Evolutionary conservation across 2,329 filamentous ascomycete genomes (phyloP).

Genomic region (Metarhizium sp.): DNA sequence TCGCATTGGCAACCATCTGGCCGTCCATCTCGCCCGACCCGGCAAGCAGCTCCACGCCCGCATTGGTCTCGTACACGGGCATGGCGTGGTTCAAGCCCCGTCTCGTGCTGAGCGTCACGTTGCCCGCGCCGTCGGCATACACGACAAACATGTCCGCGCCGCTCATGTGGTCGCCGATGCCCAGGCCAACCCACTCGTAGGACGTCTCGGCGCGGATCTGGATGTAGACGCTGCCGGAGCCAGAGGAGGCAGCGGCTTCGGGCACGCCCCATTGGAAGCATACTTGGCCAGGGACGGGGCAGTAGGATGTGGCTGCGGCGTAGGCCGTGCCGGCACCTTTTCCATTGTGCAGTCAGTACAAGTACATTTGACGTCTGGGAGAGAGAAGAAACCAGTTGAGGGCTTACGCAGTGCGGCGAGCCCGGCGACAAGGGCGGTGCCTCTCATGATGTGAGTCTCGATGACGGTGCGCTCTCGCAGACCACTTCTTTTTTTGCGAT

Average conservation of each 20-base stretch:
- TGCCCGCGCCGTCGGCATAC: conserved; percentile 47
- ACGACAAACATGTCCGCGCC: conserved; percentile 53
- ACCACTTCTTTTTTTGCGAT: too few species aligned
- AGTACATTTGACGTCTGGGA: background rate
- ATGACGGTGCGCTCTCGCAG: background rate
- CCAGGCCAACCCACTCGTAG: conserved; percentile 49
- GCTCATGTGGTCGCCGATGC: conserved; percentile 45
- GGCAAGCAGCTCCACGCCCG: conserved; percentile 41
- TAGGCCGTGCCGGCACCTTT: background rate
- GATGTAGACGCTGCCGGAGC: conserved; percentile 49
- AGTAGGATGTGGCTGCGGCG: conserved; percentile 24
- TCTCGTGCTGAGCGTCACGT: conserved; percentile 53
- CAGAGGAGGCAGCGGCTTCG: conserved; percentile 32
- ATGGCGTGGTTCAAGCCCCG: conserved; percentile 34
- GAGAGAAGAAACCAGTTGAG: background rate
- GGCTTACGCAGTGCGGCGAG: background rate
- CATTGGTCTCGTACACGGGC: conserved; percentile 35
- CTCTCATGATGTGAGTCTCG: background rate
- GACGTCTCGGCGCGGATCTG: conserved; percentile 46
- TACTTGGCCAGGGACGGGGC: conserved; percentile 29
- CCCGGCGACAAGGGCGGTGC: background rate
- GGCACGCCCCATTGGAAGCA: conserved; percentile 51
- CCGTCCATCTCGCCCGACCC: conserved; percentile 46
- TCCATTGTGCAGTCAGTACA: background rate
- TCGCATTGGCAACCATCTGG: conserved; percentile 51